phyloP scores from a whole-genome alignment of 2,329 filamentous ascomycete genomes.

The Cladophialophora psammophila region DNA sequence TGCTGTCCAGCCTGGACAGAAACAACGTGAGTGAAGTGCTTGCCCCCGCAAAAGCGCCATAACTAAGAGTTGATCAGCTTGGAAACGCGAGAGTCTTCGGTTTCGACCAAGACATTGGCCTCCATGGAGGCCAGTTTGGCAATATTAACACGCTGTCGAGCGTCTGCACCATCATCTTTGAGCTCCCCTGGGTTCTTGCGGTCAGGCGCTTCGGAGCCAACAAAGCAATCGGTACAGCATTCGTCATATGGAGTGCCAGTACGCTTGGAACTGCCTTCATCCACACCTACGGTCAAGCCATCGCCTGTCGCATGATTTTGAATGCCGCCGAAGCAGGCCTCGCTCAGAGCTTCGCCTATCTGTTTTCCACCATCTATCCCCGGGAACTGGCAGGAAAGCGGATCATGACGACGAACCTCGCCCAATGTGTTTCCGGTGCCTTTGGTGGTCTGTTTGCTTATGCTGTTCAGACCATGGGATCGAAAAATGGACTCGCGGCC shows the following conservation, averaged over 20 bases:
- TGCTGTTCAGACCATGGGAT: constrained; percentile 31
- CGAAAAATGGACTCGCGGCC: constrained; percentile 20
- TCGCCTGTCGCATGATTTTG: constrained; percentile 45
- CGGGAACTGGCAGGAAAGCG: constrained; percentile 26
- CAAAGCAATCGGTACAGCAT: constrained; percentile 23
- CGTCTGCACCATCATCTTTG: constrained; percentile 27
- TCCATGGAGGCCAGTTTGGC: constrained; percentile 67
- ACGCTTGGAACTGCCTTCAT: constrained; percentile 41
- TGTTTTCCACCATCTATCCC: constrained; percentile 30
- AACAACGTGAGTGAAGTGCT: constrained; percentile 45
- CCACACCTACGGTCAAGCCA: constrained; percentile 41
- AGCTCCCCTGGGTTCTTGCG: constrained; percentile 32
- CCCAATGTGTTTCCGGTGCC: constrained; percentile 29
- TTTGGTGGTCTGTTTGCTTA: constrained; percentile 35
- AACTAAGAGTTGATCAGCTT: constrained; percentile 35
- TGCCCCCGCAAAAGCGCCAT: constrained; percentile 33
- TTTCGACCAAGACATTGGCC: constrained; percentile 60
- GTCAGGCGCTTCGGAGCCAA: constrained; percentile 27
- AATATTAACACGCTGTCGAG: constrained; percentile 48
- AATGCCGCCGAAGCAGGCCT: constrained; percentile 35
- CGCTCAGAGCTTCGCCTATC: constrained; percentile 20
- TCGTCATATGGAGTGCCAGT: constrained; percentile 25
- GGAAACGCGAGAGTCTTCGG: constrained; percentile 69
- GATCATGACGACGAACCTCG: constrained; percentile 23
- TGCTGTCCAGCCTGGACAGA: constrained; percentile 57